Percentiles rank a stretch among this genome's conserved stretches.
Evolutionary conservation across 2,329 filamentous ascomycete species (phyloP).

Genomic region (Cladophialophora exuberans): DNA sequence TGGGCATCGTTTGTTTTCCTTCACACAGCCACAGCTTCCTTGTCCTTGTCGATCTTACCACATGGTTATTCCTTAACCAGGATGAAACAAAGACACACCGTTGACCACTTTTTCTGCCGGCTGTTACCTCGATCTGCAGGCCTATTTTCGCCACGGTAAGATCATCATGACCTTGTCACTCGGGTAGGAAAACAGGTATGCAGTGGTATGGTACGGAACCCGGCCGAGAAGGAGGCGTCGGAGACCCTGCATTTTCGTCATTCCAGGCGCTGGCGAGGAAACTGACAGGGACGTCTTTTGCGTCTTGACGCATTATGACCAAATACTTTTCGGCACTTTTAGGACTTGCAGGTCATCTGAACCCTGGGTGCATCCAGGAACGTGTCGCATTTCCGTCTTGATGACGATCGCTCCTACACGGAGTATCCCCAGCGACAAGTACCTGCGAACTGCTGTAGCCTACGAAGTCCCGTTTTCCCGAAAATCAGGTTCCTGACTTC

Average conservation of each 20-base stretch:
- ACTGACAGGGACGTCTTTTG: background rate
- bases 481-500: too few species aligned
- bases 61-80: background rate
- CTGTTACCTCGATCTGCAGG: conserved; percentile 2
- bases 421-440: background rate
- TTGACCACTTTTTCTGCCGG: background rate
- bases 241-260: background rate
- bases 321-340: background rate
- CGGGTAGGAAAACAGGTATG: background rate
- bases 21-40: too few species aligned
- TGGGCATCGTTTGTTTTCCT: conserved; percentile 1
- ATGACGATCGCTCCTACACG: background rate
- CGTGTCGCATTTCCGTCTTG: background rate
- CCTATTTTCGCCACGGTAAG: conserved; percentile 1
- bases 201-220: background rate
- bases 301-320: conserved; percentile 18
- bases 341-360: background rate
- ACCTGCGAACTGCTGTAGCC: too few species aligned
- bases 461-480: too few species aligned
- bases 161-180: conserved; percentile 1
- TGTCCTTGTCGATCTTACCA: conserved; percentile 15
- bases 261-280: background rate
- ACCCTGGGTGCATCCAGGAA: background rate
- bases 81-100: background rate
- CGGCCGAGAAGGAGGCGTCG: background rate